Percentiles rank a stretch among this genome's conserved stretches.
Evolutionary conservation across 306 rosid genomes (phyloP).

Genomic region (Trifolium fragiferum): DNA sequence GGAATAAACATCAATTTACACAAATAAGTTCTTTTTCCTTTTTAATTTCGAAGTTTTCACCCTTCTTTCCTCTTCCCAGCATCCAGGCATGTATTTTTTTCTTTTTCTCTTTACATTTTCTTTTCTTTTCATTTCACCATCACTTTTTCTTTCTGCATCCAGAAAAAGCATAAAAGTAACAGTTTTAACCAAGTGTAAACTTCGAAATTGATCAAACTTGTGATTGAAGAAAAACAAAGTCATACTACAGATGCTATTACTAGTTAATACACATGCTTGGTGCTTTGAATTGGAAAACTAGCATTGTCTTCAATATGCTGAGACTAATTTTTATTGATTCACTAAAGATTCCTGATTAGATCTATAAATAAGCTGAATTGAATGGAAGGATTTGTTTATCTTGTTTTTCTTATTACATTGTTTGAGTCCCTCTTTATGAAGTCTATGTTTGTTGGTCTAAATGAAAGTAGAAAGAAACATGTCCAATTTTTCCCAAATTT

Average conservation of each 20-base stretch:
- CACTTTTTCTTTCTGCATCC: neutral
- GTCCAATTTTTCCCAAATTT: neutral
- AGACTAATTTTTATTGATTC: conserved; percentile 17
- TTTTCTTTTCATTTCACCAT: neutral
- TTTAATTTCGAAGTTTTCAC: neutral
- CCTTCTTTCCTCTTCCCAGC: neutral
- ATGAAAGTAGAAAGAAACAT: conserved; percentile 17
- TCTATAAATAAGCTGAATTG: conserved; percentile 33
- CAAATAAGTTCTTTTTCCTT: neutral
- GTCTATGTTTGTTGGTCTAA: conserved; percentile 24
- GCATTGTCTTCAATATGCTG: conserved; percentile 18
- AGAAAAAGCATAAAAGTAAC: neutral
- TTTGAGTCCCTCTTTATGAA: neutral
- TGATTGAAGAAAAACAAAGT: conserved; percentile 35
- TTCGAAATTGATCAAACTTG: conserved; percentile 15
- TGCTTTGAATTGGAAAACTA: neutral
- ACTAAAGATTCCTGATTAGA: neutral
- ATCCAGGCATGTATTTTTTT: conserved; percentile 1
- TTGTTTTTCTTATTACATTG: conserved; percentile 13
- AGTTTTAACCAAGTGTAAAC: conserved; percentile 23
- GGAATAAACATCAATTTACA: neutral
- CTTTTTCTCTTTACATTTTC: neutral
- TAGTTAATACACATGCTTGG: neutral
- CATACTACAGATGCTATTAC: neutral
- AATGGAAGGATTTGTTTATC: conserved; percentile 14